Conservation (phyloP, 2,329 filamentous ascomycete genomes). For the Escovopsis sp. region DNA sequence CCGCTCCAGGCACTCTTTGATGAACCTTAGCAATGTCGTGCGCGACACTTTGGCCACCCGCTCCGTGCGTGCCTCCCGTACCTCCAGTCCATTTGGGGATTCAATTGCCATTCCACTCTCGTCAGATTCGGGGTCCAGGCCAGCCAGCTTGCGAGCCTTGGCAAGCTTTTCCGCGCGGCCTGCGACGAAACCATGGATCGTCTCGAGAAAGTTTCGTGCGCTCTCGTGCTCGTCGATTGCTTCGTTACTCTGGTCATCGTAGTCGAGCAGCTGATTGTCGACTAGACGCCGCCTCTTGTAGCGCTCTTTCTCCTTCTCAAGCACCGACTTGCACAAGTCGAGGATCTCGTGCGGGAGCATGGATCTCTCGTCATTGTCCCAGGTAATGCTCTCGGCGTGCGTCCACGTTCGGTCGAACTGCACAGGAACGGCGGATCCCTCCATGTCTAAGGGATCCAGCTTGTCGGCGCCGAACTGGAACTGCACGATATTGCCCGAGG, state of each 20-base stretch:
- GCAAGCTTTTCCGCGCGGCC: conserved; percentile 46
- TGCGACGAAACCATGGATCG: conserved; percentile 57
- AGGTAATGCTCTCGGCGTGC: conserved; percentile 62
- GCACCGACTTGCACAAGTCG: conserved; percentile 47
- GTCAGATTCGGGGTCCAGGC: conserved; percentile 23
- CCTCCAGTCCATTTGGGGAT: conserved; percentile 12
- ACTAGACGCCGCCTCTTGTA: conserved; percentile 46
- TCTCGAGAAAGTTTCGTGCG: conserved; percentile 64
- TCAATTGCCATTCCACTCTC: conserved; percentile 9
- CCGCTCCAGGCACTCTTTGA: conserved; percentile 71
- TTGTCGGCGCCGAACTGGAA: conserved; percentile 97
- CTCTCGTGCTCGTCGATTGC: conserved; percentile 69
- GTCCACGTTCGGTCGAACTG: conserved; percentile 84
- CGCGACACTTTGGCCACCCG: conserved; percentile 73
- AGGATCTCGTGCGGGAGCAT: conserved; percentile 62
- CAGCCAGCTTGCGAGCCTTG: conserved; percentile 33
- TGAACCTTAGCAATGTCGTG: conserved; percentile 58
- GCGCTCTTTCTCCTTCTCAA: conserved; percentile 52
- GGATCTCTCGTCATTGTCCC: conserved; percentile 59
- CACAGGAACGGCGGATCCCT: conserved; percentile 81
- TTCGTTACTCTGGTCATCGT: conserved; percentile 53
- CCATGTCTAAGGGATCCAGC: conserved; percentile 94
- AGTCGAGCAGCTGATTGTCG: conserved; percentile 46
- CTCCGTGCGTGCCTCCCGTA: conserved; percentile 32
- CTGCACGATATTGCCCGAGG: conserved; percentile 75